These are phyloP conservation scores for Baudoinia panamericana DNA, from an alignment of 495 filamentous ascomycete genomes.

Conservation along the genomic window DNA sequence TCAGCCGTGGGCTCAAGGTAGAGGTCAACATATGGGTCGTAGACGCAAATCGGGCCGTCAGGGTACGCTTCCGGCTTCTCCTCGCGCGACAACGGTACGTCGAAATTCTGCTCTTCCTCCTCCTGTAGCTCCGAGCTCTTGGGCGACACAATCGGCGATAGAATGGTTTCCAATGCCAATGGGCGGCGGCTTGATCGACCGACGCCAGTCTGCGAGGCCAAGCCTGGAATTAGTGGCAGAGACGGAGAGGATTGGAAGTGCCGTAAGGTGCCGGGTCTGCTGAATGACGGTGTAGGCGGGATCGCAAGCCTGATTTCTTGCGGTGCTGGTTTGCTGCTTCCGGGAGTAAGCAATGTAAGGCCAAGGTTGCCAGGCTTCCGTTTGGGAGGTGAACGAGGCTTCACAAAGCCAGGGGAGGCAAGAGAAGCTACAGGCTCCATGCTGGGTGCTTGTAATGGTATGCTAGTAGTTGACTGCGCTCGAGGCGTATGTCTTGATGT, in stretches of 20 bases:
- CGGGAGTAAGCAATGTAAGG: conserved; percentile 54
- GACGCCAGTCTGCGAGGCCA: conserved; percentile 3
- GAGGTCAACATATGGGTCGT: conserved; percentile 81
- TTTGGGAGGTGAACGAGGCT: conserved; percentile 52
- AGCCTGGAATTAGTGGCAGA: conserved; percentile 34
- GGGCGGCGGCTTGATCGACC: background rate
- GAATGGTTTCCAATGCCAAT: conserved; percentile 16
- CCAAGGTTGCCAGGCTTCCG: conserved; percentile 70
- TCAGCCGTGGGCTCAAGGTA: conserved; percentile 82
- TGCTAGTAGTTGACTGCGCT: conserved; percentile 23
- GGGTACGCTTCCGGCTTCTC: conserved; percentile 85
- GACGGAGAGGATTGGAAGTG: conserved; percentile 61
- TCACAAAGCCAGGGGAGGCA: conserved; percentile 69
- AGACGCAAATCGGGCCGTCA: conserved; percentile 80
- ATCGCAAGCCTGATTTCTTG: conserved; percentile 25
- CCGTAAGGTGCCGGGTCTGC: conserved; percentile 34
- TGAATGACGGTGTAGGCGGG: conserved; percentile 29
- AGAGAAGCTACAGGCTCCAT: conserved; percentile 49
- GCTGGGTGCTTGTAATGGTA: conserved; percentile 1
- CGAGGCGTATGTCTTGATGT: conserved; percentile 43
- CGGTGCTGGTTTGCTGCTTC: conserved; percentile 22
- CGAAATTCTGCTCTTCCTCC: conserved; percentile 61
- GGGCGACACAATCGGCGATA: conserved; percentile 5
- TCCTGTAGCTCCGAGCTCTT: conserved; percentile 20
- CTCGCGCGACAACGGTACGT: conserved; percentile 62